Evolutionary conservation across 352 stramenopile genomes (phyloP).

Genomic region (Globisporangium takayamanum): DNA sequence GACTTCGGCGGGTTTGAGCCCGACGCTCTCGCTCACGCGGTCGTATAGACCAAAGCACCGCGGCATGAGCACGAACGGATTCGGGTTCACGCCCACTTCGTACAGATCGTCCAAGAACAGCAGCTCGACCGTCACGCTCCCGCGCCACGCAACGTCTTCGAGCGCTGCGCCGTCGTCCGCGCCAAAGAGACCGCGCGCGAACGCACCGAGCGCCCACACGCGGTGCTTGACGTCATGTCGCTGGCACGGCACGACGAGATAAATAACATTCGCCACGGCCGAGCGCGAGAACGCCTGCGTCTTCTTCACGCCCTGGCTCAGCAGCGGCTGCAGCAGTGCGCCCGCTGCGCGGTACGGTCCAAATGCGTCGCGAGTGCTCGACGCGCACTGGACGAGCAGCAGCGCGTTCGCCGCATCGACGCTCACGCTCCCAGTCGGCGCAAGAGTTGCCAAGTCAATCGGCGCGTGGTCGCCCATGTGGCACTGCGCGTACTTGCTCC

Average conservation of each 20-base stretch:
- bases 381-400: constrained; percentile 51
- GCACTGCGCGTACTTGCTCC: constrained; percentile 61
- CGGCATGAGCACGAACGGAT: constrained; percentile 47
- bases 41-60: constrained; percentile 63
- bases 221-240: constrained; percentile 66
- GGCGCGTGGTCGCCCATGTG: constrained; percentile 59
- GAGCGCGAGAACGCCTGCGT: constrained; percentile 60
- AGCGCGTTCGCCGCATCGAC: constrained; percentile 49
- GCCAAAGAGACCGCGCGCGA: constrained; percentile 54
- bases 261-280: constrained; percentile 59
- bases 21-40: constrained; percentile 52
- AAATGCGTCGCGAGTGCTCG: constrained; percentile 46
- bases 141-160: constrained; percentile 24
- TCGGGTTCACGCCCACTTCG: constrained; percentile 53
- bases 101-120: constrained; percentile 71
- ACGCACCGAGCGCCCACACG: constrained; percentile 60
- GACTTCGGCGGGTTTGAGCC: constrained; percentile 27
- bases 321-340: constrained; percentile 41
- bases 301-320: constrained; percentile 44
- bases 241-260: constrained; percentile 60
- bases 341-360: constrained; percentile 55
- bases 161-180: constrained; percentile 13
- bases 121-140: constrained; percentile 62
- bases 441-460: constrained; percentile 38
- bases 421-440: constrained; percentile 28